Evolutionary conservation across 768 basidiomycete genomes (phyloP).

Genomic region (Asterophora parasitica): DNA sequence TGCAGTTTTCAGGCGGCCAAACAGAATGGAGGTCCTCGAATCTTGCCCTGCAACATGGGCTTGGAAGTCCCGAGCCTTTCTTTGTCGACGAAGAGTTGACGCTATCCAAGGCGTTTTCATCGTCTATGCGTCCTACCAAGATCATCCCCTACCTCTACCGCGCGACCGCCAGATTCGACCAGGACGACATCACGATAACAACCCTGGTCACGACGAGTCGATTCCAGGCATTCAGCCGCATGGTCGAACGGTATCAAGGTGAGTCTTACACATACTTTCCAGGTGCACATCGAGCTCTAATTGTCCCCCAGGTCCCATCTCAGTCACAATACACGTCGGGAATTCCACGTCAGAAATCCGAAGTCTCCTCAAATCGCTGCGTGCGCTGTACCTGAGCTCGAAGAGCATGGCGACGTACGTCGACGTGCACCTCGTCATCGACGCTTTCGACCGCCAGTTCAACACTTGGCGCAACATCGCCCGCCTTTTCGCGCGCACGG

Average conservation of each 20-base stretch:
- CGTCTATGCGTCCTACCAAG: constrained; percentile 66
- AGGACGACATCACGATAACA: constrained; percentile 77
- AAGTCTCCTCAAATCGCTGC: constrained; percentile 55
- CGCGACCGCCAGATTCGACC: constrained; percentile 49
- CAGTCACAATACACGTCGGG: constrained; percentile 74
- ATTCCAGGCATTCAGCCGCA: constrained; percentile 62
- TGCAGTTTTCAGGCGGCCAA: constrained; percentile 11
- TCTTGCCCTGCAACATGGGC: constrained; percentile 28
- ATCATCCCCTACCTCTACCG: constrained; percentile 81
- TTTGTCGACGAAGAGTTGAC: constrained; percentile 46
- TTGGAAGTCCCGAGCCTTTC: constrained; percentile 28
- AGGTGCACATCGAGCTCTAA: neutral
- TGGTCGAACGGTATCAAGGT: constrained; percentile 81
- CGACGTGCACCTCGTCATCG: constrained; percentile 83
- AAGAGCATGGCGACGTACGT: constrained; percentile 63
- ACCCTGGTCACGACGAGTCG: constrained; percentile 80
- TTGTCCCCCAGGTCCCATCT: constrained; percentile 64
- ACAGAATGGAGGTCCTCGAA: constrained; percentile 31
- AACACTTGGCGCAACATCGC: constrained; percentile 90
- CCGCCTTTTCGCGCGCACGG: constrained; percentile 76
- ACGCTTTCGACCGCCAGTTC: constrained; percentile 78
- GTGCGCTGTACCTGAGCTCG: constrained; percentile 62
- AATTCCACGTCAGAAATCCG: constrained; percentile 43
- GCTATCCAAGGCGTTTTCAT: constrained; percentile 66
- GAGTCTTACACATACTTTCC: neutral